These are phyloP conservation scores for Lodderomyces theae DNA, from an alignment of 1,139 yeast species.

Conservation along the genomic window DNA sequence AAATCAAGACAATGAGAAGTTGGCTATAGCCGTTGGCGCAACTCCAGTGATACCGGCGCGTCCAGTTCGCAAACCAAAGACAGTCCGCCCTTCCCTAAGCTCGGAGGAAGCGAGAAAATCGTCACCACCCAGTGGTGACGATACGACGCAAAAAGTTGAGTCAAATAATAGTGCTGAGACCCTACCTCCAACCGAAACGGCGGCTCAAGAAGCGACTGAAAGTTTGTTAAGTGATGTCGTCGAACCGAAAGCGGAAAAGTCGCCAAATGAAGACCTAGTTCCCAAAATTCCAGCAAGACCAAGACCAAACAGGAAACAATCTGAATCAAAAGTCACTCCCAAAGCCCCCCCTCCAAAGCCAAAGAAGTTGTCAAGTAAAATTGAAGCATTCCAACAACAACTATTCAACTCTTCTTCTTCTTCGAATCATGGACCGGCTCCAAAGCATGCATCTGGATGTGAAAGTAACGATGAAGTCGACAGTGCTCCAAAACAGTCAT, in stretches of 20 bases:
- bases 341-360: constrained; percentile 60
- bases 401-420: constrained; percentile 11
- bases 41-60: not conserved
- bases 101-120: no score
- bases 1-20: not conserved
- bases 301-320: constrained; percentile 13
- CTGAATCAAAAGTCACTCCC: constrained; percentile 12
- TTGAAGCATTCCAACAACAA: constrained; percentile 72
- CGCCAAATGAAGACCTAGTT: not conserved
- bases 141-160: not conserved
- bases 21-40: not conserved
- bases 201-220: not conserved
- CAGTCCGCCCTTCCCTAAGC: not conserved
- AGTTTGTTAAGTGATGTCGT: not conserved
- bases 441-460: constrained; percentile 2
- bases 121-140: no score
- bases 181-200: not conserved
- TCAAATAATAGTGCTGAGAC: not conserved
- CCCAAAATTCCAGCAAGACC: constrained; percentile 14
- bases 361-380: constrained; percentile 70
- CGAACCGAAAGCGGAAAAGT: not conserved
- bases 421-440: not conserved
- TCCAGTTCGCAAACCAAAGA: not conserved
- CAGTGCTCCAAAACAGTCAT: not conserved
- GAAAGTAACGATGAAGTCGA: not conserved